Evolutionary conservation across 1,139 yeast genomes (phyloP), one percentile per base, ranked within the genome.

Genomic region (Yamadazyma diospyri): DNA sequence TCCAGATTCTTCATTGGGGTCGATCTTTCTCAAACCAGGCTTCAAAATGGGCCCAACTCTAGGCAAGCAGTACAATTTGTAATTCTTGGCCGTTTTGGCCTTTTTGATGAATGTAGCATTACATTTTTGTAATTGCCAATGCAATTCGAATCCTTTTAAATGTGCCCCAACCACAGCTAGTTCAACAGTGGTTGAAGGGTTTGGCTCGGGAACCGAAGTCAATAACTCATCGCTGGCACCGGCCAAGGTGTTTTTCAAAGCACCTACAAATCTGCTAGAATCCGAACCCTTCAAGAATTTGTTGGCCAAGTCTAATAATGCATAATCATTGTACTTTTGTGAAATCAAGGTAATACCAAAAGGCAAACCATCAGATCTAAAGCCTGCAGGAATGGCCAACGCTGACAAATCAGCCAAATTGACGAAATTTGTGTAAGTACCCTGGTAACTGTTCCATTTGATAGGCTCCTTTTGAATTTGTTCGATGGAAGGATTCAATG

Each of bases 161-260:
- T 92, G 98, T 32, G 97, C 97, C 37, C 98, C 98, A 30, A 92
- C 97, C 22, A 89, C 98, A 1, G 97, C 97, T 41, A 89, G 65
- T 41, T 80, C 74, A 25, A 69, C 52, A 28, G 57, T 57, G 35
- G 52, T 39, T 3, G 46, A 43, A 10, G 50, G 45, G 35, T 50
- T 48, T 19, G 54, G 51, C 9, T 40, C 35, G 3, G 69, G 67
- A 35, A 84, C 63, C 4, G 71, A 59, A 3, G 63, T 42, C 19
- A 51, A 41, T 28, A 61, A 48, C 38, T 57, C 62, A 39, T 66
- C 69, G 12, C 53, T 58, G 18, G 59, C 40, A 12, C 64, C 50
- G 5, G 58, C 64, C 3, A 59, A 51, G 30, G 62, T 61, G 27
- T 67, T 55, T 13, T 74, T 69, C 47, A 73, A 69, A 23, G 72